These are phyloP conservation scores for Fusarium mangiferae DNA, from an alignment of 2,329 filamentous ascomycete genomes.

Conservation along the genomic window DNA sequence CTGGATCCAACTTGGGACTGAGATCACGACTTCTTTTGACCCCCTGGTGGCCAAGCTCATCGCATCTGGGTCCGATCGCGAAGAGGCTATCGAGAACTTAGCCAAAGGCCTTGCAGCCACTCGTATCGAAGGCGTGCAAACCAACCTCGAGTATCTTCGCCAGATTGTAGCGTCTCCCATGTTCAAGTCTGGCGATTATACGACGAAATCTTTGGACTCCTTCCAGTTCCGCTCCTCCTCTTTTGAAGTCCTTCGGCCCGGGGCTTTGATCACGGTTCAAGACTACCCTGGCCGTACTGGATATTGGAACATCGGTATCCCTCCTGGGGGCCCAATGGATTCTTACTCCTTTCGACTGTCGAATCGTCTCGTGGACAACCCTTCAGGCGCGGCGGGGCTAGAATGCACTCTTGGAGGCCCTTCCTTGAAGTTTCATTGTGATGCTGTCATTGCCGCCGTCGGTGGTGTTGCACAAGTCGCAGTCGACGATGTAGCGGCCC, in stretches of 20 bases:
- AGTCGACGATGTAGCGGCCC: conserved; percentile 36
- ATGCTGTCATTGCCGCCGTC: conserved; percentile 47
- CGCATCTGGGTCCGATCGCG: conserved; percentile 67
- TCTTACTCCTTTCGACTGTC: conserved; percentile 49
- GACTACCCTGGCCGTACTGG: conserved; percentile 54
- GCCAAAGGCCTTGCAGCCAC: conserved; percentile 66
- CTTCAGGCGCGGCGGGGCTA: conserved; percentile 43
- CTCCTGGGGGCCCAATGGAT: conserved; percentile 56
- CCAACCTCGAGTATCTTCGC: conserved; percentile 49
- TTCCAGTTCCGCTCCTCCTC: conserved; percentile 44
- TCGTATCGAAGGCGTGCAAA: conserved; percentile 46
- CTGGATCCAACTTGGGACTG: conserved; percentile 74
- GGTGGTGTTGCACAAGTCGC: conserved; percentile 45
- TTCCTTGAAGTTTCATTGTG: conserved; percentile 48
- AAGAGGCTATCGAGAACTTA: conserved; percentile 72
- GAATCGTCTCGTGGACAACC: conserved; percentile 51
- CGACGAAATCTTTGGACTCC: conserved; percentile 49
- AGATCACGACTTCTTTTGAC: conserved; percentile 79
- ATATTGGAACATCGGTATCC: conserved; percentile 53
- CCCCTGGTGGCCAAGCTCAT: conserved; percentile 82
- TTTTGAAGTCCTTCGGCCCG: conserved; percentile 52
- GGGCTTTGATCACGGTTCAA: conserved; percentile 52
- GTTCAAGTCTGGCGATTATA: conserved; percentile 45
- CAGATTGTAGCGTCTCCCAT: conserved; percentile 44
- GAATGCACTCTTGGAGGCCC: conserved; percentile 52